These are phyloP conservation scores for Trichoderma sp. DNA, from an alignment of 2,329 filamentous ascomycete species.

Conservation along the genomic window DNA sequence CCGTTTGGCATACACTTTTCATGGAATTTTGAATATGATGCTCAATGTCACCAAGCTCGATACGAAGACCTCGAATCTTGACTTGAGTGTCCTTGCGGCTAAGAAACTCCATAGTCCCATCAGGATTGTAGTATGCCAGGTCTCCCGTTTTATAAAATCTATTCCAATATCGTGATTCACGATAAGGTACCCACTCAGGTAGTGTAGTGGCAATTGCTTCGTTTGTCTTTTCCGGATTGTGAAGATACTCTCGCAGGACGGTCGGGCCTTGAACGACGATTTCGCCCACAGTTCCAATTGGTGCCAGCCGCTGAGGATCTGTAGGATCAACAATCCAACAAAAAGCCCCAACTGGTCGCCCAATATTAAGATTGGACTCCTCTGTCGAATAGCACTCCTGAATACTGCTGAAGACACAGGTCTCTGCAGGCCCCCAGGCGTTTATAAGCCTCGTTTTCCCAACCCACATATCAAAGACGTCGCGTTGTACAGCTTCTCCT, in stretches of 20 bases:
- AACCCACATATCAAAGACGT: conserved; percentile 19
- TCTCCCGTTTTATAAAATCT: conserved; percentile 15
- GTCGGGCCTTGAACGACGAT: conserved; percentile 12
- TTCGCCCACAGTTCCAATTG: conserved; percentile 7
- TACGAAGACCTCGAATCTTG: not conserved
- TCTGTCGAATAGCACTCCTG: not conserved
- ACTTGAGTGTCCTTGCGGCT: conserved; percentile 12
- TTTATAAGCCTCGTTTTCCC: not conserved
- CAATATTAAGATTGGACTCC: conserved; percentile 14
- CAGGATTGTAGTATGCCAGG: not conserved
- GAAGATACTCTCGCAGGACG: conserved; percentile 26
- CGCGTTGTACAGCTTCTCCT: conserved; percentile 17
- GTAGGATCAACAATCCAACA: conserved; percentile 17
- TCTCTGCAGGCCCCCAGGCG: not conserved
- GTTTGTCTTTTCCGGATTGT: not conserved
- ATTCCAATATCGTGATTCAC: not conserved
- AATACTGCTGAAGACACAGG: not conserved
- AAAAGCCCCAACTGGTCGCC: not conserved
- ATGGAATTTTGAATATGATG: not conserved
- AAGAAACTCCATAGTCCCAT: conserved; percentile 5
- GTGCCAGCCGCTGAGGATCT: not conserved
- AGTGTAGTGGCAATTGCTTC: not conserved
- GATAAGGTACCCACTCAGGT: not conserved
- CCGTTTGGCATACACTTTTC: not conserved
- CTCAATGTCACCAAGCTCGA: conserved; percentile 14